Evolutionary conservation across 176 grass and related monocot genomes (phyloP), one percentile per base, ranked within the genome.

Genomic region (Cenchrus fungigraminus): DNA sequence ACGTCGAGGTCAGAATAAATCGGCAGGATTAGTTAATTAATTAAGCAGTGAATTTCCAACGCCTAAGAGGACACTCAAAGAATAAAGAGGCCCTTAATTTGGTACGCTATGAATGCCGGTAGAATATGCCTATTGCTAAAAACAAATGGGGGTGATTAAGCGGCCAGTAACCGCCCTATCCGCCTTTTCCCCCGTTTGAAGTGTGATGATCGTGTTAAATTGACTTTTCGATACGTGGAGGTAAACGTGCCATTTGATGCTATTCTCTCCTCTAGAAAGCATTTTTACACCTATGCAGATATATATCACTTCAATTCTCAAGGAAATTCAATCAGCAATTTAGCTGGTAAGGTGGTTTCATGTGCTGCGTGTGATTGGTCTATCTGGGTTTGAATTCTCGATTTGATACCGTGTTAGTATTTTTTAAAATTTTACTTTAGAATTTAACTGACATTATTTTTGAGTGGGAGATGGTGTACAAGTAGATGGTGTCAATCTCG

Each of bases 101-200:
- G 12, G 55, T 71, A 64, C 32, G 6, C 50, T 58, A 34, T 76
- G 31, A 43, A 81, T 75, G 69, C 76, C 14, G 37, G 78, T 20
- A 47, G 85, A 87, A 87, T 87, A 82, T 68, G 40, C 40, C 42
- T 81, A 82, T 8, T 19, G 6, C 29, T 44, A 61, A 83, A 74
- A 61, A 62, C 14, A 56, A 84, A 76, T 56, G 6, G 60, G 29
- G 31, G 1, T 13, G 50, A 56, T 52, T 71, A 53, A 71, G 29
- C 67, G 52, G 3, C n/a, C 34, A 5, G 78, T 67, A 82, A 82
- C 72, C 52, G 9, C 71, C 71, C 79, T 69, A 61, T 58, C 15
- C 45, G 16, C 19, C 43, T 59, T 61, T 57, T 28, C 2, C 16
- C 51, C 28, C 31, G 7, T 76, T 53, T 68, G 59, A 68, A 31